Evolutionary conservation across 202 grass and related monocot species (phyloP), one percentile per base, ranked within the genome.

Genomic region (Zizania palustris): DNA sequence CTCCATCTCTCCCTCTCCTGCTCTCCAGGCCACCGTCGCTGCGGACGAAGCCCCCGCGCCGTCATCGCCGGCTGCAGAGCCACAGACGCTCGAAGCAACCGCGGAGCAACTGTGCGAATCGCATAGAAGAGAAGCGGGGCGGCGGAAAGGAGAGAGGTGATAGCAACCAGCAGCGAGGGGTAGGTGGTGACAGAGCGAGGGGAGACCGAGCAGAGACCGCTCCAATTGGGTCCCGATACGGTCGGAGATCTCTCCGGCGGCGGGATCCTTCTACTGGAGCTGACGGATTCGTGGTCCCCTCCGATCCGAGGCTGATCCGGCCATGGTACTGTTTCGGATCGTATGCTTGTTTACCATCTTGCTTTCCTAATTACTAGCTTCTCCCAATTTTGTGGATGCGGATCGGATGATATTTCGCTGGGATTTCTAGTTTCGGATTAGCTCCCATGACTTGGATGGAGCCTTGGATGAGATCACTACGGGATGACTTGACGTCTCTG

Each of bases 261-360:
- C 41, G 65, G 70, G 64, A 50, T 73, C 72, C 62, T 33, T 79
- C 59, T 19, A 20, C 67, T 41, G 60, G 73, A 67, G 77, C 61
- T 65, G 53, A 85, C 73, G 73, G 79, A 60, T 89, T 81, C 74
- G 40, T 60, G 40, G 14, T 13, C 67, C 60, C 45, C 74, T 72
- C 48, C 69, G 62, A 69, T 85, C 73, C 73, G 69, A 82, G 68
- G 48, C 68, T 82, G 74, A 89, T 85, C 87, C 72, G 71, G 72
- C 75, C 75, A 83, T 88, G 85, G 85, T 88, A 88, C 80, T 83
- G 63, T 80, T 81, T 63, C 68, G 80, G 85, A 88, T 88, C 85
- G 45, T 83, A 63, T 80, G 65, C 75, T 80, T 74, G 63, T 74
- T 62, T 57, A 55, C 45, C 39, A n/a, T 13, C 68, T 65, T 28